Percentiles rank a stretch among this genome's conserved stretches.
These are phyloP conservation scores for Nicotiana otophora DNA, from an alignment of 257 asterid species.

Conservation along the genomic window DNA sequence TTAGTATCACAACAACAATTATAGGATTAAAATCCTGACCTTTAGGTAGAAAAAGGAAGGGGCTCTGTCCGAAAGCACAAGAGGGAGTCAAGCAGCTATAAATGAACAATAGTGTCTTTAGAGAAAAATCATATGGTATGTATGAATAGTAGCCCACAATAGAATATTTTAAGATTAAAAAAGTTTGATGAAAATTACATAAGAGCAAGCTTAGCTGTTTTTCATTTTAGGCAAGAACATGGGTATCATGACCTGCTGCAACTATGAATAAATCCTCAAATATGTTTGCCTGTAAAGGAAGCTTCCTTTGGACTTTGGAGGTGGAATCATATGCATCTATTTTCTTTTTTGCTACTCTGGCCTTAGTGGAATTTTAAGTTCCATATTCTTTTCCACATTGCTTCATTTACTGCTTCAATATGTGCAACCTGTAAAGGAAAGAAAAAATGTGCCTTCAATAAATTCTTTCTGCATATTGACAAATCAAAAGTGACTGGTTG, in stretches of 20 bases:
- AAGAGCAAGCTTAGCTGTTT: conserved; percentile 1
- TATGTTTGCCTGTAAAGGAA: not conserved
- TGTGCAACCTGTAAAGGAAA: not conserved
- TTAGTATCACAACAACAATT: no score
- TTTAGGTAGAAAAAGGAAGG: not conserved
- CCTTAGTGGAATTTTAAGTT: not conserved
- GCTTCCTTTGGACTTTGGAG: conserved; percentile 3
- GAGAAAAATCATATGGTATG: not conserved
- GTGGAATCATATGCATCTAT: not conserved
- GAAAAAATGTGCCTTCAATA: conserved; percentile 13
- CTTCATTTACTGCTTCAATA: not conserved
- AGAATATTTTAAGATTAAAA: not conserved
- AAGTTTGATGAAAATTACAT: not conserved
- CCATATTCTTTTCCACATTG: not conserved
- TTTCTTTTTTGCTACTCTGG: not conserved
- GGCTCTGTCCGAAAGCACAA: conserved; percentile 1
- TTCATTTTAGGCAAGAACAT: conserved; percentile 7
- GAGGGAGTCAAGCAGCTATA: conserved; percentile 1
- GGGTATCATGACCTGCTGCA: not conserved
- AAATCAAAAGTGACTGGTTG: conserved; percentile 1
- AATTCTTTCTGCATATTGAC: conserved; percentile 13
- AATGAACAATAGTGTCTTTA: not conserved
- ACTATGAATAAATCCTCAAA: not conserved
- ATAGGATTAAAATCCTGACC: no score
- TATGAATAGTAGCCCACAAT: not conserved